Evolutionary conservation across 129 eudicot genomes (phyloP).

Genomic region (Arctium minus): DNA sequence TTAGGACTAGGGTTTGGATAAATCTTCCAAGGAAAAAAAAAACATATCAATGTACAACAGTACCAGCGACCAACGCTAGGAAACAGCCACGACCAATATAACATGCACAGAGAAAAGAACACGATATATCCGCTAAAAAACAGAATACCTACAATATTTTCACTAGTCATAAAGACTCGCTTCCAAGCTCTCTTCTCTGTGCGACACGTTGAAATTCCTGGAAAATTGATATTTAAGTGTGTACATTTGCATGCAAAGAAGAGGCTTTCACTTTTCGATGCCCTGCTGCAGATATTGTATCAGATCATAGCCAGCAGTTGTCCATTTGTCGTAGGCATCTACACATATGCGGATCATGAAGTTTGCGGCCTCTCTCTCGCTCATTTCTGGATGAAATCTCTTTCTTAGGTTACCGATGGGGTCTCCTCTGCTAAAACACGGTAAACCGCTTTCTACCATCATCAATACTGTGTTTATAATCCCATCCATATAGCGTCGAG

Average conservation of each 20-base stretch:
- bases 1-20: background rate
- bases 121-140: background rate
- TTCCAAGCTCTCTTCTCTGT: background rate
- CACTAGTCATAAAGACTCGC: background rate
- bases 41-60: background rate
- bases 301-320: conserved; percentile 97
- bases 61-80: background rate
- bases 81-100: background rate
- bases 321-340: conserved; percentile 97
- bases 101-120: background rate
- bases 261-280: conserved; percentile 64
- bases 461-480: conserved; percentile 75
- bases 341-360: conserved; percentile 89
- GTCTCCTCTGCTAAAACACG: conserved; percentile 99
- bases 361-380: conserved; percentile 92
- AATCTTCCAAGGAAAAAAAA: background rate
- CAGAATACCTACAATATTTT: background rate
- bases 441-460: conserved; percentile 94
- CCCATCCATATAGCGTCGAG: conserved; percentile 92
- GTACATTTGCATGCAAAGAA: background rate
- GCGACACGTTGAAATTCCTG: background rate
- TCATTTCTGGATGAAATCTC: conserved; percentile 97
- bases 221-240: background rate
- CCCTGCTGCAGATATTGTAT: conserved; percentile 98
- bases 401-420: conserved; percentile 93